Base-by-base conservation (phyloP, 371 early-diverging fungal genomes). In the Mortierella sp. region DNA sequence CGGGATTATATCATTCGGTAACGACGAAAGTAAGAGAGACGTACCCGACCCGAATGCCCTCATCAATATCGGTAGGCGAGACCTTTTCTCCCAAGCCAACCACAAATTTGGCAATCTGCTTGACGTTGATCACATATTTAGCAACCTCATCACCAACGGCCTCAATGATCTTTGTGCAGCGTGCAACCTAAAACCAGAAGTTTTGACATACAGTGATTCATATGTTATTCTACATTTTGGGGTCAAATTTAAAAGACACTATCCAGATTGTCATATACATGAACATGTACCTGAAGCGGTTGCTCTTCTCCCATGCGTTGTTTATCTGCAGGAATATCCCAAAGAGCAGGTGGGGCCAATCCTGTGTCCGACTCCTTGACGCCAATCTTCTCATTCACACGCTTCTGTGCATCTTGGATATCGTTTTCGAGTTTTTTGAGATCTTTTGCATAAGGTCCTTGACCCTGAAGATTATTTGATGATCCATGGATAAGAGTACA, bases 331-430 rank as follows among this genome's bases (percentile, higher is more conserved):
- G 96, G 94, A 39, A 99, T 90, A 86, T 99, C 99, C 99, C 99
- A 99, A 59, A 95, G 82, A 79, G 94, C 94, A 34, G 99, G 99
- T 43, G 99, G 99, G 3, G 99, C 99, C 46, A 99, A 88, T 56
- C 99, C 99, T 51, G 99, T 99, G 80, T 99, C 99, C 24, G 96
- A 94, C 86, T 99, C 99, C 87, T 97, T 98, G 49, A 99, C 97
- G 60, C 98, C 94, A 84, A 99, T 95, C 88, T 95, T 96, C 78
- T 98, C 97, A 80, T 97, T 97, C 62, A 99, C 95, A 48, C 94
- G 88, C 82, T 97, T 97, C 79, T 97, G 98, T 37, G 93, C 88
- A 61, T 97, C 97, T 82, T 95, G 95, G 64, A 98, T 93, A 51
- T 96, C 96, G 69, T 84, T 87, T 63, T 98, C 99, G 30, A 96